These are phyloP conservation scores for Citrus cavaleriei DNA, from an alignment of 345 rosid genomes.

Conservation along the genomic window DNA sequence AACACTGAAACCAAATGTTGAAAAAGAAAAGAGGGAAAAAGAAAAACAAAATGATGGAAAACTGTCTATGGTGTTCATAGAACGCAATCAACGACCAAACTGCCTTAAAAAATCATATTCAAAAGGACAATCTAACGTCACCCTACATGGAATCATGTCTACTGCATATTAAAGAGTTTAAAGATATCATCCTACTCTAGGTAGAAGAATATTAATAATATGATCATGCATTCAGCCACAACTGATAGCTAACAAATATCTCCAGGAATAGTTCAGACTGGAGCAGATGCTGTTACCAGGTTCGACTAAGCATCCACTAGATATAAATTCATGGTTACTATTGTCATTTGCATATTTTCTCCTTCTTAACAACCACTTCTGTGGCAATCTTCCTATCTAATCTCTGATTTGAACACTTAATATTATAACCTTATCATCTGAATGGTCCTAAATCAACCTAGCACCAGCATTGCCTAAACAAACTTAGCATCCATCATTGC, in stretches of 20 bases:
- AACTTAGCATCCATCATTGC: neutral
- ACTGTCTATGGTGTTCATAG: neutral
- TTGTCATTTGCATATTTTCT: too few species aligned
- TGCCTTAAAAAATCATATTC: neutral
- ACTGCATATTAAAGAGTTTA: neutral
- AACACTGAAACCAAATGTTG: neutral
- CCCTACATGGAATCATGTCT: neutral
- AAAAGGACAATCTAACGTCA: neutral
- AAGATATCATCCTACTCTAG: neutral
- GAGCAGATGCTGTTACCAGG: neutral
- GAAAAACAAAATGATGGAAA: neutral
- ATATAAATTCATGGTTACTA: neutral
- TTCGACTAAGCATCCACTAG: neutral
- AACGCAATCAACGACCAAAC: neutral
- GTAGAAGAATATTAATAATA: neutral
- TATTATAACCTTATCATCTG: neutral
- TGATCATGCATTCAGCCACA: neutral
- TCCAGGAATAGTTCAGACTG: neutral
- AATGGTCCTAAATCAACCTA: neutral
- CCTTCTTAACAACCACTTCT: neutral
- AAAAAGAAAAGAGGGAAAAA: neutral
- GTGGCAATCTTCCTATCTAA: neutral
- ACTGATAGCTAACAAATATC: neutral
- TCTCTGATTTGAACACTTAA: neutral
- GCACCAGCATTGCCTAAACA: neutral